Conservation (phyloP, 2,329 filamentous ascomycete genomes). For the Metarhizium anisopliae region DNA sequence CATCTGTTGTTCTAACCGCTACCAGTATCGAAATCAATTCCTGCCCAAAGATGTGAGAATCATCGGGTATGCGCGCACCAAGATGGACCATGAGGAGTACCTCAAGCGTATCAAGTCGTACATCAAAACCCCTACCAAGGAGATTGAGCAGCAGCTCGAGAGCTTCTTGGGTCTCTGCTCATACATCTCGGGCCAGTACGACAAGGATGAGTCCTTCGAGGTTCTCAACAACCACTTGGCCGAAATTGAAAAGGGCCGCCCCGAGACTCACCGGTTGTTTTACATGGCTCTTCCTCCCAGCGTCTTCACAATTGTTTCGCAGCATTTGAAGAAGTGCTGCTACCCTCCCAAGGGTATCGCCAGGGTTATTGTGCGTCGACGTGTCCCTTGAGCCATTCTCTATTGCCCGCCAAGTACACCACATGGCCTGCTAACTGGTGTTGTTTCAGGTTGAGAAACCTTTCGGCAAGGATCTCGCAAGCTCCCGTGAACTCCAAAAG, state of each 20-base stretch:
- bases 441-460: slow-evolving; percentile 83
- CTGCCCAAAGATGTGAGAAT: slow-evolving; percentile 94
- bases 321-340: slow-evolving; percentile 95
- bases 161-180: slow-evolving; percentile 83
- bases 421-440: neutral
- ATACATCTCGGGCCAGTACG: slow-evolving; percentile 96
- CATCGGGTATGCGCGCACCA: slow-evolving; percentile 96
- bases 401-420: neutral
- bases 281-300: slow-evolving; percentile 98
- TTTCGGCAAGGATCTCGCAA: slow-evolving; percentile 92
- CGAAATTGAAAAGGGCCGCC: slow-evolving; percentile 71
- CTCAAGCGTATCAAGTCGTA: slow-evolving; percentile 91
- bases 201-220: slow-evolving; percentile 90
- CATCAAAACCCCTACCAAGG: slow-evolving; percentile 98
- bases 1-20: neutral
- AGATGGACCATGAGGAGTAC: slow-evolving; percentile 98
- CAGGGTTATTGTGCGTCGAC: slow-evolving; percentile 72
- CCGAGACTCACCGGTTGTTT: slow-evolving; percentile 87
- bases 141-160: slow-evolving; percentile 88
- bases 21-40: slow-evolving; percentile 95
- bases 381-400: neutral
- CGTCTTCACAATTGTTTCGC: slow-evolving; percentile 95
- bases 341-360: slow-evolving; percentile 87
- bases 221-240: slow-evolving; percentile 77
- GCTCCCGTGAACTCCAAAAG: slow-evolving; percentile 89